phyloP scores from a whole-genome alignment of 345 rosid species.

The Bretschneidera sinensis region DNA sequence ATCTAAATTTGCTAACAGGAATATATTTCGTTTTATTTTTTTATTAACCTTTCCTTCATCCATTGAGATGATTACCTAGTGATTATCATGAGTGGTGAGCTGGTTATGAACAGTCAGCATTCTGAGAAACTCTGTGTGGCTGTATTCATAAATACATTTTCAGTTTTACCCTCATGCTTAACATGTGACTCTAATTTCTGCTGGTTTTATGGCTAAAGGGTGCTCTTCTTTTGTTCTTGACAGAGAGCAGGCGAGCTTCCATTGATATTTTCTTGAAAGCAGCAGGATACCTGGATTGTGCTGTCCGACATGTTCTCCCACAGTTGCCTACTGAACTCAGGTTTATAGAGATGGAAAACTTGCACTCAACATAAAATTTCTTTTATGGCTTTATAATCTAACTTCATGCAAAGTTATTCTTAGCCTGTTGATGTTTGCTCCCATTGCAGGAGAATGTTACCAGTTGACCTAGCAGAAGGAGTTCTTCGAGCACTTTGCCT shows the following conservation, averaged over 20 bases:
- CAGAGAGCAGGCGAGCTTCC: slow-evolving; percentile 84
- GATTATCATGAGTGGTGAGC: too few relatives aligned
- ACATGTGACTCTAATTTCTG: slow-evolving; percentile 7
- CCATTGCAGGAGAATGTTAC: slow-evolving; percentile 68
- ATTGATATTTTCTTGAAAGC: slow-evolving; percentile 94
- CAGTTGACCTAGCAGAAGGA: slow-evolving; percentile 92
- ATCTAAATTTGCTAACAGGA: too few relatives aligned
- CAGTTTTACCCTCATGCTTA: too few relatives aligned
- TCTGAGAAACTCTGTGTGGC: too few relatives aligned
- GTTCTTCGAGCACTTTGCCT: slow-evolving; percentile 87
- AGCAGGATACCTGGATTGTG: slow-evolving; percentile 95
- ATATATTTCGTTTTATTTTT: too few relatives aligned
- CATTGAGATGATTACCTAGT: too few relatives aligned
- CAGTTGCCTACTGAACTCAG: slow-evolving; percentile 69
- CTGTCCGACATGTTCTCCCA: slow-evolving; percentile 85
- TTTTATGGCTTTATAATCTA: too few relatives aligned
- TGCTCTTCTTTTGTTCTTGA: slow-evolving; percentile 18
- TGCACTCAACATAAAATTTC: slow-evolving; percentile 4
- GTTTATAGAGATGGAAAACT: slow-evolving; percentile 34
- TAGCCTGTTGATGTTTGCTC: slow-evolving; percentile 17
- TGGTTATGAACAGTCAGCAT: too few relatives aligned
- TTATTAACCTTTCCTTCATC: too few relatives aligned
- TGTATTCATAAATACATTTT: too few relatives aligned
- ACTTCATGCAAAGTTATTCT: slow-evolving; percentile 5
- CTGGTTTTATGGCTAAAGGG: neutral